Base-by-base conservation (phyloP, 1,284 basidiomycete genomes). In the Apiotrichum veenhuisii region DNA sequence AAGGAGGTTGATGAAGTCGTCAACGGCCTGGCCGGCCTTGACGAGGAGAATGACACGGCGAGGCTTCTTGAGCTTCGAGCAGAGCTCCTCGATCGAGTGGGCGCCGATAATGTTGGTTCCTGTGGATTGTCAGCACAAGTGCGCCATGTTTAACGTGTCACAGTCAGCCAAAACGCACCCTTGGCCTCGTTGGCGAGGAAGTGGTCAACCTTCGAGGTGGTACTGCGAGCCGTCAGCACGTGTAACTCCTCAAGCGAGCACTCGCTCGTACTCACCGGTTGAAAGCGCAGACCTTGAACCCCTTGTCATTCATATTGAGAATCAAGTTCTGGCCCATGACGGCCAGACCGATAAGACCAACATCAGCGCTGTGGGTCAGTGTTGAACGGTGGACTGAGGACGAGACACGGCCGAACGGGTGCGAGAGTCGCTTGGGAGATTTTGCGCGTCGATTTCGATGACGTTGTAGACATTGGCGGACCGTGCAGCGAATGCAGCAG, bases 241-340 rank as follows among this genome's bases (percentile, higher is more conserved):
- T 8, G 9, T 25, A 40, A 5, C 5, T 40, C 38, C 5, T 18
- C 12, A 17, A 5, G 34, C 5, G 5, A 18, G 27, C 5, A 11
- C 30, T 33, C 18, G 15, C n/a, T n/a, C n/a, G 5, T 36, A 63
- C 73, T 59, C 46, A 75, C 74, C 95, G 89, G 84, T 99, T 99
- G 83, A 89, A 98, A 25, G 91, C 93, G 67, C 91, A 87, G 70
- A 98, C 96, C 65, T 81, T 93, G 82, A 93, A 98, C 52, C 96
- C 96, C 82, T 98, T 98, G 84, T 98, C 95, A 78, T 94, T 94
- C 89, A 96, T 96, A 83, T 96, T 96, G 67, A 96, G 82, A 77
- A 96, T 94, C 72, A 95, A 79, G 80, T 96, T 96, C 85, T 95
- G 91, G 73, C 91, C 91, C 93, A 96, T 96, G 82, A 96, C 93